Evolutionary conservation across 306 rosid species (phyloP).

Genomic region (Herpetospermum pedunculosum): DNA sequence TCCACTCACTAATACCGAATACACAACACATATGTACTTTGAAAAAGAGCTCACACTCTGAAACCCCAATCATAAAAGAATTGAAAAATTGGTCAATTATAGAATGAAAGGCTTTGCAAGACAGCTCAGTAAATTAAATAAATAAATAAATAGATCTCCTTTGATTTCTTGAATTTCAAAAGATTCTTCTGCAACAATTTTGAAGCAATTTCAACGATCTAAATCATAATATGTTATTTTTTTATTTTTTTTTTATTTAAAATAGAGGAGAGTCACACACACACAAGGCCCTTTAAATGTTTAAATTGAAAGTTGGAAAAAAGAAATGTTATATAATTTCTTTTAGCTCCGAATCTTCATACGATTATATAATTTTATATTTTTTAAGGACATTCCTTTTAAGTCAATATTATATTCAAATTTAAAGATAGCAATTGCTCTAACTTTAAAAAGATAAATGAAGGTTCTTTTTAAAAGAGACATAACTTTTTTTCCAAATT

Average conservation of each 20-base stretch:
- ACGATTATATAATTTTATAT: background rate
- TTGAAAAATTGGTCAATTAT: background rate
- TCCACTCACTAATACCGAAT: background rate
- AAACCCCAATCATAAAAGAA: background rate
- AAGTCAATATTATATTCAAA: background rate
- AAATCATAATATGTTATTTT: background rate
- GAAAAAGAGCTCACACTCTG: background rate
- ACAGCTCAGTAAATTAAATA: background rate
- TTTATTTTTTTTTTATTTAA: background rate
- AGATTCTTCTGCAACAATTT: background rate
- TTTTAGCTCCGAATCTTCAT: background rate
- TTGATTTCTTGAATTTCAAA: background rate
- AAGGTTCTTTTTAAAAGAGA: constrained; percentile 6
- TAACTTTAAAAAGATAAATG: constrained; percentile 1
- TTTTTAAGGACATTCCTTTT: background rate
- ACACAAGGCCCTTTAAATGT: background rate
- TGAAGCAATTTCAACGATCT: background rate
- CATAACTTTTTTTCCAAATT: background rate
- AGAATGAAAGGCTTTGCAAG: constrained; percentile 1
- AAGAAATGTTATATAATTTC: background rate
- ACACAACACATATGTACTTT: background rate
- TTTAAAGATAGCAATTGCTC: background rate
- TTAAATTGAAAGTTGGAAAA: background rate
- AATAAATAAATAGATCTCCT: background rate
- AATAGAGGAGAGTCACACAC: background rate